A percentile compares a stretch with the other conserved stretches of the same genome.
These are phyloP conservation scores for Monilinia vaccinii-corymbosi DNA, from an alignment of 2,329 filamentous ascomycete genomes.

Conservation along the genomic window DNA sequence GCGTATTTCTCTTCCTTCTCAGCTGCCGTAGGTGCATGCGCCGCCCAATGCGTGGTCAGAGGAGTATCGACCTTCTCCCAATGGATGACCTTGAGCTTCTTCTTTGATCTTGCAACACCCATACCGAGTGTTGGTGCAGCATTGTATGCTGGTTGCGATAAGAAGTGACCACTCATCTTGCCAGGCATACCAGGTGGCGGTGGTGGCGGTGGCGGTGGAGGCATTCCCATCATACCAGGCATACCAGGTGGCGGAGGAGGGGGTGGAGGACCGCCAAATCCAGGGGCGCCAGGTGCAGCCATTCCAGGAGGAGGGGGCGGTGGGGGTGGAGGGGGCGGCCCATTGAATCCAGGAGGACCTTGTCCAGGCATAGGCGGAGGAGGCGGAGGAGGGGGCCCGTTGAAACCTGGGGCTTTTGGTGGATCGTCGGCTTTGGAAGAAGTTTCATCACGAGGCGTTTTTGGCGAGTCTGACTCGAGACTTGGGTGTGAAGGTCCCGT, in stretches of 20 bases:
- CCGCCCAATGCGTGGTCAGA: conserved; percentile 86
- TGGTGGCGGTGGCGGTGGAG: conserved; percentile 39
- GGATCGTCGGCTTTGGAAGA: conserved; percentile 17
- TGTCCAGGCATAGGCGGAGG: conserved; percentile 33
- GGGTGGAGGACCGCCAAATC: conserved; percentile 29
- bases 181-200: conserved; percentile 56
- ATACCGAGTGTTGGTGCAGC: conserved; percentile 54
- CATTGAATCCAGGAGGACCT: conserved; percentile 23
- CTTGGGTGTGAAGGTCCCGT: conserved; percentile 70
- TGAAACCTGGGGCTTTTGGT: conserved; percentile 29
- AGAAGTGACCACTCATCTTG: conserved; percentile 65
- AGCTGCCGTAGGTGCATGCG: conserved; percentile 74
- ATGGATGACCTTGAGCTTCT: conserved; percentile 98
- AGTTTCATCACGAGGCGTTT: conserved; percentile 36
- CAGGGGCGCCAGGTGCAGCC: conserved; percentile 3
- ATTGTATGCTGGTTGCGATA: conserved; percentile 49
- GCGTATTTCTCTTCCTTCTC: conserved; percentile 93
- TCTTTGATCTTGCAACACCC: conserved; percentile 83
- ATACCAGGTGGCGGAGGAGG: conserved; percentile 36
- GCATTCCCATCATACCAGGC: conserved; percentile 33
- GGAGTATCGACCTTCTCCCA: conserved; percentile 98
- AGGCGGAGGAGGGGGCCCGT: conserved; percentile 30
- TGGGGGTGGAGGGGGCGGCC: conserved; percentile 33
- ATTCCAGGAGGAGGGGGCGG: conserved; percentile 27
- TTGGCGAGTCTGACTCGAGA: conserved; percentile 56